phyloP scores from a whole-genome alignment of 2,329 filamentous ascomycete species.

The Fusarium concolor region DNA sequence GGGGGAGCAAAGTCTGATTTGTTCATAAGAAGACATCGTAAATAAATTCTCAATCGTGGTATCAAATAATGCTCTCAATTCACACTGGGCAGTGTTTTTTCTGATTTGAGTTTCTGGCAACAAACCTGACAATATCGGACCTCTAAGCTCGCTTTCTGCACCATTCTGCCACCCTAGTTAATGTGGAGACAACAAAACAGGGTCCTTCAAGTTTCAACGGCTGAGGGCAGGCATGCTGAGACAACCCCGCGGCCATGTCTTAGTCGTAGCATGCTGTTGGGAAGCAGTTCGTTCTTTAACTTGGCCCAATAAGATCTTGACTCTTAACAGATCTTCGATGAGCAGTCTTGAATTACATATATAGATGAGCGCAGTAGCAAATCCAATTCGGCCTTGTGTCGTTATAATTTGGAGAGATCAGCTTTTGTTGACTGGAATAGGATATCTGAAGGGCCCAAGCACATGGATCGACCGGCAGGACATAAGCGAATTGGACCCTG shows the following conservation, averaged over 20 bases:
- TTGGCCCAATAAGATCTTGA: slow-evolving; percentile 2
- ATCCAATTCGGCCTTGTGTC: not conserved
- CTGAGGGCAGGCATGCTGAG: slow-evolving; percentile 21
- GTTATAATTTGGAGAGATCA: not conserved
- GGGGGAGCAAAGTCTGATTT: not conserved
- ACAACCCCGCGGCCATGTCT: slow-evolving; percentile 22
- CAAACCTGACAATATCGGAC: not conserved
- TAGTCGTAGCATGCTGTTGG: slow-evolving; percentile 4
- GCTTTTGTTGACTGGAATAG: slow-evolving; percentile 3
- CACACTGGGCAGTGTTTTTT: not conserved
- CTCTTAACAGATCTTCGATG: not conserved
- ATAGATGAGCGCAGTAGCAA: not conserved
- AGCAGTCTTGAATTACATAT: not conserved
- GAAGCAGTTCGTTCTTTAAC: slow-evolving; percentile 15
- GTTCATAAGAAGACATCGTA: not conserved
- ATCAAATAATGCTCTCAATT: not conserved
- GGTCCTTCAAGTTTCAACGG: slow-evolving; percentile 27
- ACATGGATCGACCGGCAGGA: slow-evolving; percentile 36
- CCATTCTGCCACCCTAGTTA: slow-evolving; percentile 23
- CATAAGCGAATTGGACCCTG: slow-evolving; percentile 39
- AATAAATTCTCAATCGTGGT: too few relatives aligned
- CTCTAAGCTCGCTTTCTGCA: slow-evolving; percentile 11
- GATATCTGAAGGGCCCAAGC: slow-evolving; percentile 17
- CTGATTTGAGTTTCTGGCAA: not conserved
- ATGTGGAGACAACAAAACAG: slow-evolving; percentile 22